A percentile compares a stretch with the other conserved stretches of the same genome.
Evolutionary conservation across 164 flowering plant genomes (phyloP).

Genomic region (Magnolia changhungtana): DNA sequence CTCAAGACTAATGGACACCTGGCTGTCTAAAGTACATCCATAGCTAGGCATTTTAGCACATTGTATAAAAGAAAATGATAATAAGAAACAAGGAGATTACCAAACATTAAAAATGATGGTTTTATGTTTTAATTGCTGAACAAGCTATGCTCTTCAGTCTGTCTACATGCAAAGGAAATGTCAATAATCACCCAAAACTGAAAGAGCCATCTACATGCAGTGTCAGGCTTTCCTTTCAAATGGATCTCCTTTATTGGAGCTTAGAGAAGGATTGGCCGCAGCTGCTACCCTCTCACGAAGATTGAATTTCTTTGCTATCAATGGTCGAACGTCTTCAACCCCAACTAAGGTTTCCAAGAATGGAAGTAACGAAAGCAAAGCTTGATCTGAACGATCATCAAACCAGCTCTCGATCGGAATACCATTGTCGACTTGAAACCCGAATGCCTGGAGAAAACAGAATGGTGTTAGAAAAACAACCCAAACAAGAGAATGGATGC

Average conservation of each 20-base stretch:
- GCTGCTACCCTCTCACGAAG: slow-evolving; percentile 73
- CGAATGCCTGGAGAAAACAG: slow-evolving; percentile 67
- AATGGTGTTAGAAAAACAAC: too few species aligned
- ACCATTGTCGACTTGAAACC: slow-evolving; percentile 97
- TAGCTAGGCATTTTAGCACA: too few species aligned
- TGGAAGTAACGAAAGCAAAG: slow-evolving; percentile 61
- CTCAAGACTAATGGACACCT: too few species aligned
- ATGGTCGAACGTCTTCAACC: slow-evolving; percentile 88
- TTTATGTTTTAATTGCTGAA: not conserved
- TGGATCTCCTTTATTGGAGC: slow-evolving; percentile 29
- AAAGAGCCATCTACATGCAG: not conserved
- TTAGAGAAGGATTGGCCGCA: slow-evolving; percentile 53
- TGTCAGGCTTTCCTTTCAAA: slow-evolving; percentile 28
- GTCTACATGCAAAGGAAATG: not conserved
- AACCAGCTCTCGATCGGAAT: slow-evolving; percentile 99
- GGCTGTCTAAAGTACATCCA: too few species aligned
- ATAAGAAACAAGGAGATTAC: too few species aligned
- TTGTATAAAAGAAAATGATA: too few species aligned
- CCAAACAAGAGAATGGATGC: too few species aligned
- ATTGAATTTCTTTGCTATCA: slow-evolving; percentile 75
- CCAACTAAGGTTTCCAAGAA: slow-evolving; percentile 88
- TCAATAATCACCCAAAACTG: not conserved
- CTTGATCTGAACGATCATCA: slow-evolving; percentile 81
- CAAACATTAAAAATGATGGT: too few species aligned
- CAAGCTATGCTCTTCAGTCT: not conserved